Conservation (phyloP, 176 grass and related monocot genomes). For the Cenchrus purpureus region DNA sequence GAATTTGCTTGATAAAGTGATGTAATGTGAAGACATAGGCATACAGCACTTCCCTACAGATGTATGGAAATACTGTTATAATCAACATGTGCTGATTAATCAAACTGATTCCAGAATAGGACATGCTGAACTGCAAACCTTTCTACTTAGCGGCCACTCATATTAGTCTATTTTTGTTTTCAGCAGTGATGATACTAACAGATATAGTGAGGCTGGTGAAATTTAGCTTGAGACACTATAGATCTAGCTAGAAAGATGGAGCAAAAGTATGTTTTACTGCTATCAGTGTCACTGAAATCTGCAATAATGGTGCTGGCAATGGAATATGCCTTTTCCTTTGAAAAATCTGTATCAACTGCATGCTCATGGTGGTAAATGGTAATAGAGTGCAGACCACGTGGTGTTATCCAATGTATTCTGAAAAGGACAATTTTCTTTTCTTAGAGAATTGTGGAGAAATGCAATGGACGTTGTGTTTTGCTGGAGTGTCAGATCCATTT, state of each 20-base stretch:
- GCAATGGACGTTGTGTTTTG: neutral
- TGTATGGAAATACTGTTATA: neutral
- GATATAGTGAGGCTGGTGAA: neutral
- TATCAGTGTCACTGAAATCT: neutral
- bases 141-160: neutral
- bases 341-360: neutral
- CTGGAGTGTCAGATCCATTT: neutral
- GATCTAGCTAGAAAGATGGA: constrained; percentile 13
- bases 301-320: neutral
- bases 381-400: neutral
- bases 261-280: neutral
- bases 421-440: neutral
- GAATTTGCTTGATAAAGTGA: neutral
- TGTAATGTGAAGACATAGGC: neutral
- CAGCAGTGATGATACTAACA: neutral
- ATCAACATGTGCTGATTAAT: neutral
- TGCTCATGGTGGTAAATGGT: neutral
- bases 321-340: neutral
- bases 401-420: constrained; percentile 10
- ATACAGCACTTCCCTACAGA: neutral
- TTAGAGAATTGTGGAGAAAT: neutral
- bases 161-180: constrained; percentile 6
- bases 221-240: neutral
- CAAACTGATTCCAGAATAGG: neutral
- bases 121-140: neutral